Evolutionary conservation across 2,329 filamentous ascomycete species (phyloP), one percentile per base, ranked within the genome.

Genomic region (Pseudocercospora musae): DNA sequence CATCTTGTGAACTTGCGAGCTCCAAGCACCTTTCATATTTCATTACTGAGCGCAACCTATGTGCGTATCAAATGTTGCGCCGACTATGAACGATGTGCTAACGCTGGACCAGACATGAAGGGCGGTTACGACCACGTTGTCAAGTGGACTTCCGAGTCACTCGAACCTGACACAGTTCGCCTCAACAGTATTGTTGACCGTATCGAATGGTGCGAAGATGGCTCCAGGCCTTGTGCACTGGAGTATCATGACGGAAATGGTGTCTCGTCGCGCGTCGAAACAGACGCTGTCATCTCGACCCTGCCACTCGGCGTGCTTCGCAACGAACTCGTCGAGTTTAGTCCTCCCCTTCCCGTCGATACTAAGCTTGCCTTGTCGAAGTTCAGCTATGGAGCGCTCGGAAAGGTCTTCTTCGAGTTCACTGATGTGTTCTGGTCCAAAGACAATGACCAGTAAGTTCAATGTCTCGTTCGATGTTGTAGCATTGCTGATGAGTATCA

Each of bases 381-480:
- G 48, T 76, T 77, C 65, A 75, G 75, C 62, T 79, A 79, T 64
- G 78, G 76, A 9, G 78, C 78, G 27, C 71, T 79, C 27, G 78
- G 78, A 53, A 79, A 79, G 62, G 73, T 79, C 21, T 79, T 79
- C 60, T 77, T 79, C 60, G 77, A 79, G 59, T 79, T 79, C 58
- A 70, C 70, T 48, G 77, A 79, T 37, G 74, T 79, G 29, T 79
- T 79, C 69, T 79, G 78, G 78, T 73, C 76, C 27, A 79, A 79
- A 60, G 78, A 79, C 58, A 78, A 79, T 63, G 78, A 79, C 68
- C 78, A 79, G 63, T 60, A 58, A 58, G 21, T 50, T 20, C 2
- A 8, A 31, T 18, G 6, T 53, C 31, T n/a, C 15, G 27, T 1
- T 2, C 4, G 8, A 9, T 18, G 31, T 3, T 37, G 15, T 5